Percentiles rank a stretch among this genome's conserved stretches.
Conservation (phyloP, 768 basidiomycete species). For the Kwoniella dejecticola region DNA sequence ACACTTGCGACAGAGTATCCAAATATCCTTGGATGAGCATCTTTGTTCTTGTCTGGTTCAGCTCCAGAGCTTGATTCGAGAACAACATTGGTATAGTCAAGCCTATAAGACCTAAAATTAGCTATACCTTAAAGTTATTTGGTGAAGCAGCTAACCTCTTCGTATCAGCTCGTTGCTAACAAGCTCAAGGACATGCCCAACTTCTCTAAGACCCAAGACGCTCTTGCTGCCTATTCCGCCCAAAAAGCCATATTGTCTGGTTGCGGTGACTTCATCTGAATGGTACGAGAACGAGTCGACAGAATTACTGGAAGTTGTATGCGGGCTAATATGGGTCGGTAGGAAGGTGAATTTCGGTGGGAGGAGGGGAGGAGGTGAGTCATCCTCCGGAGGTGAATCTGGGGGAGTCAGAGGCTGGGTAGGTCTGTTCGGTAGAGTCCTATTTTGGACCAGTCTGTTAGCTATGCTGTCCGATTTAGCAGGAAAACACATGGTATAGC, state of each 20-base stretch:
- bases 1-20: slow-evolving; percentile 45
- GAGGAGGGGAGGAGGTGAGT: slow-evolving; percentile 22
- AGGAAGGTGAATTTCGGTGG: slow-evolving; percentile 42
- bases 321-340: slow-evolving; percentile 29
- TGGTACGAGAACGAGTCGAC: slow-evolving; percentile 42
- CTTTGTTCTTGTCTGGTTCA: slow-evolving; percentile 72
- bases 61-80: slow-evolving; percentile 81
- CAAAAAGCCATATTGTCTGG: slow-evolving; percentile 42
- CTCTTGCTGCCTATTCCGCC: slow-evolving; percentile 34
- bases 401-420: slow-evolving; percentile 16
- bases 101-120: slow-evolving; percentile 47
- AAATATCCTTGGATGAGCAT: slow-evolving; percentile 80
- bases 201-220: slow-evolving; percentile 43
- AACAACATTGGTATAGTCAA: slow-evolving; percentile 90
- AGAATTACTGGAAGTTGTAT: slow-evolving; percentile 30
- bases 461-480: too few species aligned
- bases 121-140: neutral
- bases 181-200: slow-evolving; percentile 32
- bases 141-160: slow-evolving; percentile 33
- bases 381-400: slow-evolving; percentile 11
- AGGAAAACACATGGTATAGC: too few species aligned
- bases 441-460: too few species aligned
- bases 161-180: slow-evolving; percentile 39
- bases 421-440: slow-evolving; percentile 13
- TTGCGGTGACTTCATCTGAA: slow-evolving; percentile 23